phyloP scores from a whole-genome alignment of 208 protist species.

The Leishmania tropica region DNA sequence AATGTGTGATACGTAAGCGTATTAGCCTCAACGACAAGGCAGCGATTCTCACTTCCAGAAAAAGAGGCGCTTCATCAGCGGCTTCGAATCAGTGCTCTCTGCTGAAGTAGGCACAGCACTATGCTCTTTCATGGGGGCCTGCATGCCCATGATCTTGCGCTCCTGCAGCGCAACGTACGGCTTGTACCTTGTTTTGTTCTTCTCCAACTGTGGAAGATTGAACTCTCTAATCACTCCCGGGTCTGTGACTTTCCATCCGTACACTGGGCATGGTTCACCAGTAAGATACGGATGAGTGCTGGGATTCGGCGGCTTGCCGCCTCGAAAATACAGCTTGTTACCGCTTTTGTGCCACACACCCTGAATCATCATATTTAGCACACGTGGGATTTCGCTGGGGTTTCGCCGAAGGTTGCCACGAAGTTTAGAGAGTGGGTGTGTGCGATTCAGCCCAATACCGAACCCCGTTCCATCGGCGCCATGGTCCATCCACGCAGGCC shows the following conservation, averaged over 20 bases:
- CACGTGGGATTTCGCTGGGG: conserved; percentile 68
- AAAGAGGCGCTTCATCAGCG: conserved; percentile 86
- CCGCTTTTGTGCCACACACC: conserved; percentile 92
- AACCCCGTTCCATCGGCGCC: conserved; percentile 86
- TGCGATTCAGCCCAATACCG: conserved; percentile 83
- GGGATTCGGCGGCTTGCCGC: conserved; percentile 89
- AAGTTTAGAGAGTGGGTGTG: conserved; percentile 83
- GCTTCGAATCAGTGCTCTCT: conserved; percentile 49
- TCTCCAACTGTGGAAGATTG: conserved; percentile 74
- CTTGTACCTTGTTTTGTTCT: conserved; percentile 77
- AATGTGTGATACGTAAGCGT: neutral
- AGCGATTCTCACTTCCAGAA: conserved; percentile 77
- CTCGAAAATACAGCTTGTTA: conserved; percentile 87
- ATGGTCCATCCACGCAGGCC: conserved; percentile 90
- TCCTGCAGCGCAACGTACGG: conserved; percentile 90
- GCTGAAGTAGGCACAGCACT: neutral
- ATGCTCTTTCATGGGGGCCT: conserved; percentile 23
- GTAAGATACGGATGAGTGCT: conserved; percentile 89
- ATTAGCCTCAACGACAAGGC: neutral
- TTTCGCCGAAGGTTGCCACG: conserved; percentile 71
- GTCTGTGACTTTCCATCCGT: conserved; percentile 89
- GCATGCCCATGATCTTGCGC: conserved; percentile 71
- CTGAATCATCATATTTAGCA: conserved; percentile 91
- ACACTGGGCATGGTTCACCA: conserved; percentile 89
- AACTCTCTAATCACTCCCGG: conserved; percentile 82